Evolutionary conservation across 108 stramenopile genomes (phyloP).

Genomic region (Skeletonema tropicum): DNA sequence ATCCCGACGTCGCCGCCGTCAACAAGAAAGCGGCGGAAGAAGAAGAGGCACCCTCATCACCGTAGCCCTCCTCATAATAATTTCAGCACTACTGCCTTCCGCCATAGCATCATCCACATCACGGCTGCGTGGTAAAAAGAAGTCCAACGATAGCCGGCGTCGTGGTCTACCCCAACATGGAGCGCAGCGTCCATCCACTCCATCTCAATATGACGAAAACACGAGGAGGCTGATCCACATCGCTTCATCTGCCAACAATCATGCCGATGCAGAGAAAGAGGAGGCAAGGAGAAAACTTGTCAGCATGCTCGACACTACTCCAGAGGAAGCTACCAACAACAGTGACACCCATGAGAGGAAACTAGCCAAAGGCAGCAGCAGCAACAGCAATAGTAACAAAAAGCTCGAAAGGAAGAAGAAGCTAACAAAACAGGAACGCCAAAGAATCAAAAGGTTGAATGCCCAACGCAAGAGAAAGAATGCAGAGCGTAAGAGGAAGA

Average conservation of each 20-base stretch:
- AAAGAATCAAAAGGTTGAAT: neutral
- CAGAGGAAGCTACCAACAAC: neutral
- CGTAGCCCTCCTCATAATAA: neutral
- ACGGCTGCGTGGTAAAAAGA: neutral
- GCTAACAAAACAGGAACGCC: neutral
- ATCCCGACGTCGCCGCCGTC: neutral
- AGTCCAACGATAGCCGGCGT: neutral
- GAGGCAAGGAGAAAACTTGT: conserved; percentile 4
- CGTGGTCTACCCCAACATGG: neutral
- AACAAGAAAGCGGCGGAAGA: neutral
- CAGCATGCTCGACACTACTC: neutral
- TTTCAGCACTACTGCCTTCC: neutral
- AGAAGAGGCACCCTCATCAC: neutral
- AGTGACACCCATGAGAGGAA: neutral
- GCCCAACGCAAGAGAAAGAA: neutral
- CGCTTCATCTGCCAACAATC: neutral
- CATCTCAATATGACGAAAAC: neutral
- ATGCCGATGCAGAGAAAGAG: neutral
- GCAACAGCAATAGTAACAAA: neutral
- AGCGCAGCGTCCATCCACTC: neutral
- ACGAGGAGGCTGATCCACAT: conserved; percentile 1
- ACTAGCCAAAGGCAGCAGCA: neutral
- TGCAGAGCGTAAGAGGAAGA: neutral
- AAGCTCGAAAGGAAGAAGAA: neutral
- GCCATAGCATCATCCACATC: neutral